Percentiles rank a stretch among this genome's conserved stretches.
Conservation (phyloP, 139 green algal species). For the Asterochloris erici region DNA sequence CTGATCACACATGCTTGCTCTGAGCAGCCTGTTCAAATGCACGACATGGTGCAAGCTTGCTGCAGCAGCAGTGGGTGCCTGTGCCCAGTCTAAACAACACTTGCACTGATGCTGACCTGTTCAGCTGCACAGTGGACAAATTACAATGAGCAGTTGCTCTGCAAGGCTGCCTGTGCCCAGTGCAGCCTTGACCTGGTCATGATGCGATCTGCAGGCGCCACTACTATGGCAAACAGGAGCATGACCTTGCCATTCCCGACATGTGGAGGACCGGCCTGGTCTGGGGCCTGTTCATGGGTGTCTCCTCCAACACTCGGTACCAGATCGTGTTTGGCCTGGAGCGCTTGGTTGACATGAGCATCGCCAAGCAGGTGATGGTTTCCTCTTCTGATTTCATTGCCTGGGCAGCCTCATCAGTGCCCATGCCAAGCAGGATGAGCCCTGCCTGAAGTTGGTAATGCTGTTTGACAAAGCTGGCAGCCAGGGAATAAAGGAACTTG, state of each 20-base stretch:
- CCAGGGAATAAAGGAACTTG: no score
- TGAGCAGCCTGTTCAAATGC: no score
- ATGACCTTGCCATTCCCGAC: constrained; percentile 74
- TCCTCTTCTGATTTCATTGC: neutral
- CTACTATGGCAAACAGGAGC: constrained; percentile 49
- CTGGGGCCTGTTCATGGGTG: constrained; percentile 96
- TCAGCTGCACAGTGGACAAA: neutral
- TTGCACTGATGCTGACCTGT: neutral
- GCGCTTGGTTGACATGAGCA: constrained; percentile 77
- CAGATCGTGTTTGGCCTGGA: constrained; percentile 90
- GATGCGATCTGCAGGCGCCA: constrained; percentile 36
- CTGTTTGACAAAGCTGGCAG: neutral
- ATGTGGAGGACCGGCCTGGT: constrained; percentile 77
- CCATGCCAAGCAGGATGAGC: neutral
- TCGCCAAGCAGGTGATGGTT: constrained; percentile 41
- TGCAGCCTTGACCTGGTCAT: no score
- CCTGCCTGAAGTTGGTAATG: neutral
- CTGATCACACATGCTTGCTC: no score
- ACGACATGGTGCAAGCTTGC: no score
- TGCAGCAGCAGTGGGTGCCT: no score
- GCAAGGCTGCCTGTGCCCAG: neutral
- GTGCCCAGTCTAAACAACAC: no score
- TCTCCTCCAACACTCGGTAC: constrained; percentile 93
- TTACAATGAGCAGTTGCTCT: neutral
- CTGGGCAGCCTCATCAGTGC: no score